Conservation (phyloP, 495 filamentous ascomycete genomes). For the Penicillium mononematosum region DNA sequence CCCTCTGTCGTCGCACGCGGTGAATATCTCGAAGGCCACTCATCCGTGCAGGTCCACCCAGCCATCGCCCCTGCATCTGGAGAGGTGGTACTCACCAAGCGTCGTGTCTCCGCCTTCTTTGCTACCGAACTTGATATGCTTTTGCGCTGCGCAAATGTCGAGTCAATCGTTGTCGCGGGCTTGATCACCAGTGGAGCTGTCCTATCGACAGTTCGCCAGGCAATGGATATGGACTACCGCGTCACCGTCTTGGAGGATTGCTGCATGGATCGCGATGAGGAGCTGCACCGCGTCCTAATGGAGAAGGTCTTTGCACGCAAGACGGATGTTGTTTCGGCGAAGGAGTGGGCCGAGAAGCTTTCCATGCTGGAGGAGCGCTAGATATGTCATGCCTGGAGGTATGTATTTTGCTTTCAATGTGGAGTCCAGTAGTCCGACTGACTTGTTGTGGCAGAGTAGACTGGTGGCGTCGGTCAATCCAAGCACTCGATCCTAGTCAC, state of each 20-base stretch:
- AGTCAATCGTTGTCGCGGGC: constrained; percentile 35
- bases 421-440: background rate
- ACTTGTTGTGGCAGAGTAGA: background rate
- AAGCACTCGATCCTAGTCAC: background rate
- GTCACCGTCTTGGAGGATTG: constrained; percentile 39
- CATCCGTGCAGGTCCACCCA: constrained; percentile 23
- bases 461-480: background rate
- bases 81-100: constrained; percentile 37
- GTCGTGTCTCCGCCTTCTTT: constrained; percentile 38
- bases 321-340: constrained; percentile 17
- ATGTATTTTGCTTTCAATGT: background rate
- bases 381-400: no score
- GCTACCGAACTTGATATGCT: constrained; percentile 39
- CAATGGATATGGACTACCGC: constrained; percentile 36
- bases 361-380: background rate
- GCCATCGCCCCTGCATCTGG: constrained; percentile 20
- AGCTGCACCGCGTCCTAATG: constrained; percentile 36
- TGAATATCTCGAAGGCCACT: constrained; percentile 26
- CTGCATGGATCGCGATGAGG: constrained; percentile 37
- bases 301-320: constrained; percentile 36
- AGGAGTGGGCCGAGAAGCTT: constrained; percentile 21
- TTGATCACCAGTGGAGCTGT: constrained; percentile 41
- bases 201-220: constrained; percentile 41
- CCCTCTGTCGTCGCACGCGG: constrained; percentile 16
- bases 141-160: constrained; percentile 29